Percentiles rank a stretch among this genome's conserved stretches.
These are phyloP conservation scores for Cyberlindnera americana DNA, from an alignment of 805 yeast species.

Conservation along the genomic window DNA sequence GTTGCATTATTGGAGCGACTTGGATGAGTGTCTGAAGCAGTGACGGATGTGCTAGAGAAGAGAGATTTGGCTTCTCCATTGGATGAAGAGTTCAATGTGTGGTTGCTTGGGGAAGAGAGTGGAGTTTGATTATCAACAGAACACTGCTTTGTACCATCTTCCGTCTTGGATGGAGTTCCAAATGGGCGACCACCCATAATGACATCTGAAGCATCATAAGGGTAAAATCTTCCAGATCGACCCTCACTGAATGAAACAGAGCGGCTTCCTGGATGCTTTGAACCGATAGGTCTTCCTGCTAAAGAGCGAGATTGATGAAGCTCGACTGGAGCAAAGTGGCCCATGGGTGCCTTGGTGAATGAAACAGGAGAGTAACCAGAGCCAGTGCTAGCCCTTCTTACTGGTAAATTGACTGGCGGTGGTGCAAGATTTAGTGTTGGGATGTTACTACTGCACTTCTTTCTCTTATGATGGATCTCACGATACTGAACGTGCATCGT, in stretches of 20 bases:
- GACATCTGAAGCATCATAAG: constrained; percentile 3
- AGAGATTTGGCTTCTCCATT: constrained; percentile 27
- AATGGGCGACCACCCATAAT: not conserved
- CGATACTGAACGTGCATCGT: constrained; percentile 85
- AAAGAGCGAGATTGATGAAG: constrained; percentile 8
- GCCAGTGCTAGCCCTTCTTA: constrained; percentile 36
- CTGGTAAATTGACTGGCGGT: constrained; percentile 68
- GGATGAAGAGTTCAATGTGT: constrained; percentile 18
- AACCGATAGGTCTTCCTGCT: not conserved
- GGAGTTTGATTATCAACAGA: constrained; percentile 19
- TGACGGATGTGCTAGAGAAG: constrained; percentile 25
- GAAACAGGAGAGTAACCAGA: constrained; percentile 16
- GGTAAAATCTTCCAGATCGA: constrained; percentile 8
- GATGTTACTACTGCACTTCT: constrained; percentile 20
- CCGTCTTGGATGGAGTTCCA: constrained; percentile 9
- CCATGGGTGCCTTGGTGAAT: constrained; percentile 15
- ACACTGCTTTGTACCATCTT: constrained; percentile 2
- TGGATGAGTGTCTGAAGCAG: constrained; percentile 21
- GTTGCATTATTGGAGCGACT: constrained; percentile 21
- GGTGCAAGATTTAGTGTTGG: constrained; percentile 63
- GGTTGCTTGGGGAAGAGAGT: constrained; percentile 28
- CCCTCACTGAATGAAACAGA: constrained; percentile 23
- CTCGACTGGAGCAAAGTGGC: constrained; percentile 12
- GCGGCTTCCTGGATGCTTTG: constrained; percentile 14
- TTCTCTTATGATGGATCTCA: constrained; percentile 43